Evolutionary conservation across 306 rosid genomes (phyloP).

Genomic region (Hippophae gyantsensis): DNA sequence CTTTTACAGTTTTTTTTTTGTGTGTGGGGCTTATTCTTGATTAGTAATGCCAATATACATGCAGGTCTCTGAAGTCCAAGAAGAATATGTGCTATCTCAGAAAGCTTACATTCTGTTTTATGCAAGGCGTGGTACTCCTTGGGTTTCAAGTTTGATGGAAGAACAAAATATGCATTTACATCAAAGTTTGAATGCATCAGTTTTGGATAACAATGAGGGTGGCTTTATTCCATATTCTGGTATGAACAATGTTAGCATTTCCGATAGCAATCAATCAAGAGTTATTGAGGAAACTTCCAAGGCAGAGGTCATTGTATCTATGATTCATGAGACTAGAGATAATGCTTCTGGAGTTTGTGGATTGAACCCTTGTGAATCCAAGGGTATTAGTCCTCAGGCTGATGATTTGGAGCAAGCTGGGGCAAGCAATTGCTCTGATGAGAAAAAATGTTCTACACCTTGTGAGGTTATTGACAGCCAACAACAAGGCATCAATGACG

Average conservation of each 20-base stretch:
- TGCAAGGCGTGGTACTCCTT: constrained; percentile 64
- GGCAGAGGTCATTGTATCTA: constrained; percentile 4
- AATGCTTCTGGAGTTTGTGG: background rate
- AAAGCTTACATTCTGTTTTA: constrained; percentile 81
- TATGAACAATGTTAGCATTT: constrained; percentile 5
- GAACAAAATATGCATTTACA: constrained; percentile 13
- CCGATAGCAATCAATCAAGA: constrained; percentile 16
- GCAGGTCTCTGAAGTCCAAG: constrained; percentile 55
- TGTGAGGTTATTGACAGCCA: background rate
- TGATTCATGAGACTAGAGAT: constrained; percentile 1
- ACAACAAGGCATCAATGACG: constrained; percentile 11
- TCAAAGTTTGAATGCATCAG: constrained; percentile 34
- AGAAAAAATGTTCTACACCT: background rate
- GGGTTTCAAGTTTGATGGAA: constrained; percentile 49
- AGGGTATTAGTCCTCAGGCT: too few species aligned
- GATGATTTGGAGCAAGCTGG: constrained; percentile 9
- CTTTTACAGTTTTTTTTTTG: too few species aligned
- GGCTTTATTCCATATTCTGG: constrained; percentile 4
- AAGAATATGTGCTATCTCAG: constrained; percentile 52
- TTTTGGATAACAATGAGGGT: constrained; percentile 41
- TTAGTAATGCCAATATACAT: too few species aligned
- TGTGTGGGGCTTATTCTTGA: too few species aligned
- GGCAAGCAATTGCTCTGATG: constrained; percentile 1
- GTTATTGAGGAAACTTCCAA: background rate
- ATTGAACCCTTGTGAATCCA: too few species aligned